Conservation (phyloP, 2,329 filamentous ascomycete genomes). For the Trichoderma oligosporum region DNA sequence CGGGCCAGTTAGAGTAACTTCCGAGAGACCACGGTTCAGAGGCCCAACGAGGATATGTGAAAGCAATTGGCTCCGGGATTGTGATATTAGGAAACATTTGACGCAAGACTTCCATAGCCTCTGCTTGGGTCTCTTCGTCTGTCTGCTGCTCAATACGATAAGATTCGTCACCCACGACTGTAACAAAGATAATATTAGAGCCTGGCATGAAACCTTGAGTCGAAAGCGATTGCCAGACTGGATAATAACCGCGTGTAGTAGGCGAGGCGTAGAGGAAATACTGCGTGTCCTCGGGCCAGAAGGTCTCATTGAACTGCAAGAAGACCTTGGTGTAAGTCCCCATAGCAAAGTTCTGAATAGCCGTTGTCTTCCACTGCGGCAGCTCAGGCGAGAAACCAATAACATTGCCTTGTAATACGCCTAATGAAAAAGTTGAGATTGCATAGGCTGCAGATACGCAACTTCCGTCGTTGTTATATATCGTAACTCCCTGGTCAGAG, state of each 20-base stretch:
- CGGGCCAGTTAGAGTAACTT: slow-evolving; percentile 66
- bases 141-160: slow-evolving; percentile 57
- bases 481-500: slow-evolving; percentile 47
- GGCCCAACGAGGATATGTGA: slow-evolving; percentile 53
- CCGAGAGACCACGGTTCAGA: slow-evolving; percentile 46
- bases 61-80: slow-evolving; percentile 57
- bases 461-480: slow-evolving; percentile 50
- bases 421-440: slow-evolving; percentile 64
- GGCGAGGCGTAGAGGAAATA: slow-evolving; percentile 46
- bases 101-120: slow-evolving; percentile 55
- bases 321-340: slow-evolving; percentile 73
- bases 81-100: slow-evolving; percentile 57
- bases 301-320: slow-evolving; percentile 63
- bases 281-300: slow-evolving; percentile 52
- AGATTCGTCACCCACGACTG: slow-evolving; percentile 54
- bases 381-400: slow-evolving; percentile 57
- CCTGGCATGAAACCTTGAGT: slow-evolving; percentile 54
- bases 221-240: slow-evolving; percentile 62
- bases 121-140: slow-evolving; percentile 53
- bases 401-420: slow-evolving; percentile 60
- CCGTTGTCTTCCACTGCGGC: slow-evolving; percentile 60
- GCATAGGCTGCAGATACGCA: slow-evolving; percentile 60
- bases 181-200: slow-evolving; percentile 63
- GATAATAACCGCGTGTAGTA: slow-evolving; percentile 42
- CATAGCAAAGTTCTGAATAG: slow-evolving; percentile 63